Base-by-base conservation (phyloP, 306 rosid species). In the Quercus agrifolia region DNA sequence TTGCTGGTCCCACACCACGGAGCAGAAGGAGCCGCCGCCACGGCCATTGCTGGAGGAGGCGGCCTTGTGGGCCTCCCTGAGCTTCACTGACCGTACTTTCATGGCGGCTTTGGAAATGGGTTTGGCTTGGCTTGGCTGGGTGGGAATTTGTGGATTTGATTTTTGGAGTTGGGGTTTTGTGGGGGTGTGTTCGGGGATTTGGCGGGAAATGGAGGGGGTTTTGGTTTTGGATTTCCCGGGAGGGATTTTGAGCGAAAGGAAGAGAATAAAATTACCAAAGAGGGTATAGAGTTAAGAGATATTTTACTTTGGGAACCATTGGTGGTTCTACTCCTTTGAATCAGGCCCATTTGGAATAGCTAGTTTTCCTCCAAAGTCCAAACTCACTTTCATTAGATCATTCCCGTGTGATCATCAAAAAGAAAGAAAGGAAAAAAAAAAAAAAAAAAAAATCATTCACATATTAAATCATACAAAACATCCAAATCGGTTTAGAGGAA, bases 11-110 rank as follows among this genome's bases (percentile, higher is more conserved):
- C 98, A 95, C 80, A 91, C 38, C 15, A 95, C 74, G 56, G 99
- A 95, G 88, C 97, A 93, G 87, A 91, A 90, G 2, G 95, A 92
- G 44, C 54, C 54, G 52, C 54, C 17, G 52, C 90, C 76, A 25
- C 86, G 58, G 18, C 94, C 91, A 35, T 63, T 70, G 80, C 73
- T 35, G 70, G 70, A 14, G 6, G 69, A 25, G 38, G 70, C 6
- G 17, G 52, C 54, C 82, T 87, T 87, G 87, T 89, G 93, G 70
- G 90, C 97, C 77, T 96, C 99, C 77, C 97, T 86, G 20, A 96
- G 92, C 91, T 96, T 96, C 83, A 93, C 73, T 61, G 94, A 85
- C 51, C 98, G 89, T 38, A 91, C 79, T 84, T 96, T 96, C 99
- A 96, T 96, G 85, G 77, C 70, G 55, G 19, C 10, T 46, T 59